A percentile compares a stretch with the other conserved stretches of the same genome.
phyloP scores from a whole-genome alignment of 768 basidiomycete species.

The Mycena rosella region DNA sequence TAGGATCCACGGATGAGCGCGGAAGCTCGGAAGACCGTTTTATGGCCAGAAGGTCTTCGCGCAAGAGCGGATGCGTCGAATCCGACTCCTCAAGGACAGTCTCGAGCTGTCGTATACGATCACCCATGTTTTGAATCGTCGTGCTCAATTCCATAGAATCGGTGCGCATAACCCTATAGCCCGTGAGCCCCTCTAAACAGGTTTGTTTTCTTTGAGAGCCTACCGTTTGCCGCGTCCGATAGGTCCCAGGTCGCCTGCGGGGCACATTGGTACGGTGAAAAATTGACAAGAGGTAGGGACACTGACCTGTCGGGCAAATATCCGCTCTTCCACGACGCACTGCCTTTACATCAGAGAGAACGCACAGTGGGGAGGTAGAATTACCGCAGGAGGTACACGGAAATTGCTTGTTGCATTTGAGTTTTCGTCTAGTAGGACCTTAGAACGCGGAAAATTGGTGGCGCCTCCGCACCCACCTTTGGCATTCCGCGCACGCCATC shows the following conservation, averaged over 20 bases:
- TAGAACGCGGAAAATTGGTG: background rate
- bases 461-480: background rate
- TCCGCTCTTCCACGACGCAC: conserved; percentile 12
- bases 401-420: conserved; percentile 20
- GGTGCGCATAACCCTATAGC: conserved; percentile 11
- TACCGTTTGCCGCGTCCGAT: conserved; percentile 16
- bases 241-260: conserved; percentile 5
- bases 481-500: conserved; percentile 18
- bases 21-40: conserved; percentile 12
- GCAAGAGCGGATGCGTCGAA: conserved; percentile 18
- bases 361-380: background rate
- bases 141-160: conserved; percentile 6
- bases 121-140: conserved; percentile 13
- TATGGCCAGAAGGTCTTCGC: conserved; percentile 4
- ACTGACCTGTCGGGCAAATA: conserved; percentile 16
- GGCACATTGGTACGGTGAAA: background rate
- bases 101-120: conserved; percentile 23
- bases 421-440: background rate
- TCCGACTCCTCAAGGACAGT: conserved; percentile 8
- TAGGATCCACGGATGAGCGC: background rate
- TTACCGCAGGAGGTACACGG: conserved; percentile 12
- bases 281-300: no score
- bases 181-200: background rate
- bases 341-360: background rate
- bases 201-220: no score